Evolutionary conservation across 176 grass and related monocot species (phyloP), one percentile per base, ranked within the genome.

Genomic region (barley (Hordeum vulgare)): DNA sequence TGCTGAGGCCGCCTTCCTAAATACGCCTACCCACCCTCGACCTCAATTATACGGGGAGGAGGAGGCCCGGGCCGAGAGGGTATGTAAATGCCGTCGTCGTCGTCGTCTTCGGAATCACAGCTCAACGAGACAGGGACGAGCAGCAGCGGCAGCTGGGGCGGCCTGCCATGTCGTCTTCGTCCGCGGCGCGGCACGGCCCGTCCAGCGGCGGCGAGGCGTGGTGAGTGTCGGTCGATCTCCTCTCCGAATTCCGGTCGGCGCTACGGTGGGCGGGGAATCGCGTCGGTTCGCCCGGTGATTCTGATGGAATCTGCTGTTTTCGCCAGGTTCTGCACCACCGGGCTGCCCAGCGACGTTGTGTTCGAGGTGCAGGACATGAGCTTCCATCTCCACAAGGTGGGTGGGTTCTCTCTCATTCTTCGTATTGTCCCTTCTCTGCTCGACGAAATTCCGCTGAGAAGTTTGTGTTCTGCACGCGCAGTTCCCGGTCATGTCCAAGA

Each of bases 311-410:
- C 39, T 23, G 20, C 8, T 84, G 44, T 17, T 71, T 51, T 51
- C 15, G 47, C 17, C 73, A 98, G 96, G 96, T 98, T 98, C 85
- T 98, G 96, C 83, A 98, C 93, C 78, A 96, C 96, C 24, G 96
- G 96, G 78, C 78, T 98, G 42, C 96, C 93, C 29, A 95, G 93
- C 82, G 96, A 98, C 87, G 87, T 94, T 77, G 87, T 92, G 13
- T 86, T 98, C 73, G 87, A 96, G 85, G 96, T 98, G 12, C 67
- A 88, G 6, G 91, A 91, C 68, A 98, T 98, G 96, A 85, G 68
- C 83, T 98, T 98, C 91, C 96, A 98, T 78, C 93, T 98, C 80
- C 96, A 98, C 56, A 98, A 86, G 96, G 96, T 98, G 29, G 24
- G 47, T 67, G 29, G 24, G 47, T 67, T 56, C 4, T 63, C 9